Evolutionary conservation across 371 early-diverging fungal genomes (phyloP), one percentile per base, ranked within the genome.

Genomic region (Rhizopus stolonifer): DNA sequence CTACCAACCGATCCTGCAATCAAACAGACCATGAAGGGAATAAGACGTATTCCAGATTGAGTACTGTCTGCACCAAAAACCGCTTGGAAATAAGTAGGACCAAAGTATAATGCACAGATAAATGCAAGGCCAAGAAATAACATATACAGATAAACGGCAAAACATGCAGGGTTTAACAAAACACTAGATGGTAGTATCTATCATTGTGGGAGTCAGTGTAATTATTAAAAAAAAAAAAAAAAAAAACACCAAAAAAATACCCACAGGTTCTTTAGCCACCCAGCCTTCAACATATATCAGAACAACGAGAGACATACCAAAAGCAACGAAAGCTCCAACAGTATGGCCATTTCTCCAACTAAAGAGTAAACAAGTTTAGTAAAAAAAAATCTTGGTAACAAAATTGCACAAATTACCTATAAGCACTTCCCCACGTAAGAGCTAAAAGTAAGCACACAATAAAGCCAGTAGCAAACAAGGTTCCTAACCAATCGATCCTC

Each of bases 51-150:
- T 23, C 77, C 77, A 11, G 77, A 72, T n/a, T 54, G 23, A 0
- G 67, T 72, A 40, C 69, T 67, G 29, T 63, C 49, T 0, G 71
- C 73, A 22, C 67, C 71, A 56, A 61, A 76, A 0, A 72, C 73
- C 40, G 72, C 26, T 43, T 76, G 77, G 66, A 81, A 86, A 38
- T 74, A 82, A 26, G 82, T 44, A 3, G 90, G 83, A 8, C 86
- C 74, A 64, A 87, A 89, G 60, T 86, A 93, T 9, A 89, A 60
- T 10, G 85, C 73, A 15, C 82, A 79, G 44, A 88, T 82, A 54
- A 89, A 86, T 18, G 80, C 64, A 39, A 87, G 79, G 23, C 93
- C 93, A 29, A 87, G 47, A 46, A 76, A 80, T 58, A 89, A 80
- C 21, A 63, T 65, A 24, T 63, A 64, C 72, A 61, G 13, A 72